Evolutionary conservation across 108 stramenopile genomes (phyloP).

Genomic region (Hondaea fermentalgiana): DNA sequence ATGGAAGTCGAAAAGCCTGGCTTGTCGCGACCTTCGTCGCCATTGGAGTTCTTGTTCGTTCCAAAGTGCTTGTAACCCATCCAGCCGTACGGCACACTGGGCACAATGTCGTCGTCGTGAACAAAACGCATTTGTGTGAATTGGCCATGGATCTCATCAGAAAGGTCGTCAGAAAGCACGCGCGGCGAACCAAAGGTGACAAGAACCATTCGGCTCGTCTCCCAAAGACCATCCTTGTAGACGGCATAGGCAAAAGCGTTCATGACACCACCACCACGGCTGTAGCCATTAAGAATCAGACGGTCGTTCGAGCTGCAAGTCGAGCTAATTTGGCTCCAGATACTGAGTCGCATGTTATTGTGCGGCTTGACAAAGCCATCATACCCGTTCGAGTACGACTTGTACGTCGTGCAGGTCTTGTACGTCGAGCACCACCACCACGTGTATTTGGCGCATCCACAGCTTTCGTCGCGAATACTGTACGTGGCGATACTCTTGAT

Average conservation of each 20-base stretch:
- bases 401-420: background rate
- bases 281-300: background rate
- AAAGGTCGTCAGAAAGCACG: background rate
- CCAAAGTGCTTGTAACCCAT: constrained; percentile 13
- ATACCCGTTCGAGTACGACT: background rate
- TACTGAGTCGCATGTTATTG: background rate
- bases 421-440: background rate
- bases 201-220: background rate
- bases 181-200: background rate
- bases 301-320: background rate
- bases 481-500: background rate
- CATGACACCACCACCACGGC: background rate
- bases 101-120: background rate
- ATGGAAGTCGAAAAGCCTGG: background rate
- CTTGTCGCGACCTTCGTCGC: background rate
- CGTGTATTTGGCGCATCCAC: background rate
- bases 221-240: background rate
- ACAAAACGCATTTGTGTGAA: background rate
- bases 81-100: background rate
- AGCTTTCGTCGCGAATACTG: background rate
- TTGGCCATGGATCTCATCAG: background rate
- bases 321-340: background rate
- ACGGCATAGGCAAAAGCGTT: background rate
- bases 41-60: background rate
- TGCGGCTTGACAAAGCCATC: background rate